phyloP scores from a whole-genome alignment of 2,329 filamentous ascomycete species.

The Fusarium piperis region DNA sequence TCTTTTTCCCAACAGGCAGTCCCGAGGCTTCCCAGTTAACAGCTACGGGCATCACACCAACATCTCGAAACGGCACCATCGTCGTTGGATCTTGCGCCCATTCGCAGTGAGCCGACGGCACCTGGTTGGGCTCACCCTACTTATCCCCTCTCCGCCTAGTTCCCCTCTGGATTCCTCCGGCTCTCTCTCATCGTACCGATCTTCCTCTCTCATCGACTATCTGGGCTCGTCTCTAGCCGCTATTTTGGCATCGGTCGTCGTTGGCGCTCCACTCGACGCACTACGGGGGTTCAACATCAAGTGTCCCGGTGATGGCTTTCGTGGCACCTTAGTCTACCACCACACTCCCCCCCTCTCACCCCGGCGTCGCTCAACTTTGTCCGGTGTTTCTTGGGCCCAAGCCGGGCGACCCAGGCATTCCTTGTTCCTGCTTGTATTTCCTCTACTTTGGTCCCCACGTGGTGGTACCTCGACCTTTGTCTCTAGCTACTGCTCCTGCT shows the following conservation, averaged over 20 bases:
- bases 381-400: constrained; percentile 41
- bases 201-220: constrained; percentile 32
- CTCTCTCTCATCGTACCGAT: constrained; percentile 31
- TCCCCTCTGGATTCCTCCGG: constrained; percentile 34
- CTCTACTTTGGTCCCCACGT: constrained; percentile 49
- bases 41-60: constrained; percentile 37
- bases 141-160: constrained; percentile 41
- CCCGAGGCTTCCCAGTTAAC: constrained; percentile 28
- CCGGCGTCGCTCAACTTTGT: constrained; percentile 44
- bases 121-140: constrained; percentile 37
- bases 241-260: constrained; percentile 34
- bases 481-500: constrained; percentile 40
- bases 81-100: constrained; percentile 20
- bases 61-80: constrained; percentile 14
- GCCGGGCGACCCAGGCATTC: constrained; percentile 42
- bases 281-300: constrained; percentile 40
- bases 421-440: constrained; percentile 48
- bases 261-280: constrained; percentile 43
- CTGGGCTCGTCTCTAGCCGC: constrained; percentile 35
- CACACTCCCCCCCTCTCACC: constrained; percentile 46
- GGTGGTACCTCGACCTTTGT: constrained; percentile 50
- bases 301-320: constrained; percentile 46
- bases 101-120: constrained; percentile 26
- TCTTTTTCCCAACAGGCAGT: constrained; percentile 26
- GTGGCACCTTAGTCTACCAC: constrained; percentile 49